These are phyloP conservation scores for Rhodotorula graminis DNA, from an alignment of 768 basidiomycete species.

Conservation along the genomic window DNA sequence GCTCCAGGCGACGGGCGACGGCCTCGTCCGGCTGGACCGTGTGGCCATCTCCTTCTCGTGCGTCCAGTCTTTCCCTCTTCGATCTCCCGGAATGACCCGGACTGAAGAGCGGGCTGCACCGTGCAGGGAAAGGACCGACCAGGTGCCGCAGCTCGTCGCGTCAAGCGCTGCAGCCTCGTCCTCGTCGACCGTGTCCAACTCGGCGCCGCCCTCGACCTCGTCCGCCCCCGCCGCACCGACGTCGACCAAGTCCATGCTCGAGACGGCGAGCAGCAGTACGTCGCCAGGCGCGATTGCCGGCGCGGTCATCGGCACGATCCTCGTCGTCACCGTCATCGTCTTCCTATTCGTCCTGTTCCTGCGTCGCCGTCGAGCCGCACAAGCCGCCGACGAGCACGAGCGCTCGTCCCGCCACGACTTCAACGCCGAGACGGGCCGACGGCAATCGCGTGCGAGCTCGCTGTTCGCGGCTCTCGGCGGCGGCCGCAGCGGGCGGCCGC, in stretches of 20 bases:
- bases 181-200: background rate
- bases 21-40: background rate
- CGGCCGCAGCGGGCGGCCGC: background rate
- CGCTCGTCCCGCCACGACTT: background rate
- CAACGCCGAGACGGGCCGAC: conserved; percentile 3
- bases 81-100: accelerated
- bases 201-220: background rate
- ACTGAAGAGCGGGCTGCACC: accelerated
- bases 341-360: background rate
- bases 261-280: background rate
- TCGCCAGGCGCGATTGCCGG: background rate
- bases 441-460: background rate
- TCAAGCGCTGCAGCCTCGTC: background rate
- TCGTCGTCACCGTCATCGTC: background rate
- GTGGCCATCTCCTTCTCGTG: conserved; percentile 17
- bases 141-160: background rate
- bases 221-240: background rate
- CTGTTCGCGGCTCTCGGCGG: background rate
- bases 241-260: background rate
- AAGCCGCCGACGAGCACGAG: background rate
- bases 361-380: background rate
- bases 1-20: background rate
- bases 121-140: background rate
- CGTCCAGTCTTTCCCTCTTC: background rate
- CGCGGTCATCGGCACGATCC: background rate